Evolutionary conservation across 768 basidiomycete species (phyloP).

Genomic region (Rhizopogon vesiculosus): DNA sequence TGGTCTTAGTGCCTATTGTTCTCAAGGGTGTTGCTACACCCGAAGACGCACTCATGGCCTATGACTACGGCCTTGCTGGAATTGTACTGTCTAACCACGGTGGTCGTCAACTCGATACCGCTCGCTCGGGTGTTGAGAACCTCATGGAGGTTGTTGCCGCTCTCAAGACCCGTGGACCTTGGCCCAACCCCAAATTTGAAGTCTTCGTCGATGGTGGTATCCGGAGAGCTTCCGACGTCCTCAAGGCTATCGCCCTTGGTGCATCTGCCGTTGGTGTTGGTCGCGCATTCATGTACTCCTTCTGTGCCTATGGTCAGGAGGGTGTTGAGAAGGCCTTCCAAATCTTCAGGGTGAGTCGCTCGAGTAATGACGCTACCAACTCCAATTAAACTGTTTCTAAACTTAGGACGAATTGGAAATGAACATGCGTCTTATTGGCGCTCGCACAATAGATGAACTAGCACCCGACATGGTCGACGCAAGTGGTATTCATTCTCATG

Average conservation of each 20-base stretch:
- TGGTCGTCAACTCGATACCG: conserved; percentile 72
- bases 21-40: conserved; percentile 67
- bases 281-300: conserved; percentile 84
- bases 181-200: conserved; percentile 79
- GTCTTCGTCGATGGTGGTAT: conserved; percentile 95
- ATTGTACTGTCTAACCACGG: conserved; percentile 89
- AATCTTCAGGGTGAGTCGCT: conserved; percentile 58
- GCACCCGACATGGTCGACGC: conserved; percentile 89
- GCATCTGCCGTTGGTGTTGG: conserved; percentile 90
- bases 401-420: conserved; percentile 94
- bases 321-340: conserved; percentile 82
- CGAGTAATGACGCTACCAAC: background rate
- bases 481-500: conserved; percentile 59
- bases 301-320: conserved; percentile 82
- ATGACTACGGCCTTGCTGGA: conserved; percentile 67
- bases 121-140: conserved; percentile 87
- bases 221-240: conserved; percentile 81
- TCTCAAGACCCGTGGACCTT: conserved; percentile 65
- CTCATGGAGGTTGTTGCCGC: conserved; percentile 79
- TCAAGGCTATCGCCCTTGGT: conserved; percentile 85
- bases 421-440: conserved; percentile 93
- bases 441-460: conserved; percentile 72
- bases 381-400: background rate
- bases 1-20: conserved; percentile 68
- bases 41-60: conserved; percentile 80